Conservation (phyloP, 305 asterid genomes). For the Fraxinus baroniana region DNA sequence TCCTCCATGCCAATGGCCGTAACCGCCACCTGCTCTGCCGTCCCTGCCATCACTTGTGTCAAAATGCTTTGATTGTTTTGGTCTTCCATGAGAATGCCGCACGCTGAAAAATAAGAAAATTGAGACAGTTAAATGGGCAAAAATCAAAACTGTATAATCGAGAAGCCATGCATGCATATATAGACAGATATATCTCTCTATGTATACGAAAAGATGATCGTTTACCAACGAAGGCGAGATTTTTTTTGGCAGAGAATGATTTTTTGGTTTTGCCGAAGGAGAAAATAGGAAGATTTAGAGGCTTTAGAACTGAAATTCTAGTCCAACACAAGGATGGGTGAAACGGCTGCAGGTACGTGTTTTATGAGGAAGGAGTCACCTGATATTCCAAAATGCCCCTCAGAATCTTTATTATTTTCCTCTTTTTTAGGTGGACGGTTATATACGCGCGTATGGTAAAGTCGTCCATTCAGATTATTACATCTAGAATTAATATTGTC, state of each 20-base stretch:
- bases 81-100: constrained; percentile 18
- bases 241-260: neutral
- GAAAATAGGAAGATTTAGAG: neutral
- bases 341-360: constrained; percentile 5
- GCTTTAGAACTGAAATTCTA: constrained; percentile 4
- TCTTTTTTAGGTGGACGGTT: neutral
- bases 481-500: neutral
- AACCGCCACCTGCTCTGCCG: constrained; percentile 8
- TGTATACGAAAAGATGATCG: neutral
- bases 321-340: neutral
- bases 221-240: neutral
- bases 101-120: constrained; percentile 6
- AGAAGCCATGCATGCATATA: constrained; percentile 24
- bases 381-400: constrained; percentile 2
- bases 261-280: neutral
- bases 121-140: neutral
- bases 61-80: neutral
- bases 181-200: neutral
- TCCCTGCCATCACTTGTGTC: neutral
- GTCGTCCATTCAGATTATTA: neutral
- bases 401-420: neutral
- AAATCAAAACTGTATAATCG: neutral
- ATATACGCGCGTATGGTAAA: neutral
- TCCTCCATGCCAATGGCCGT: neutral
- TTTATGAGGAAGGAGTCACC: neutral